Percentiles rank a stretch among this genome's conserved stretches.
phyloP scores from a whole-genome alignment of 805 yeast genomes.

The Hanseniaspora thailandica region DNA sequence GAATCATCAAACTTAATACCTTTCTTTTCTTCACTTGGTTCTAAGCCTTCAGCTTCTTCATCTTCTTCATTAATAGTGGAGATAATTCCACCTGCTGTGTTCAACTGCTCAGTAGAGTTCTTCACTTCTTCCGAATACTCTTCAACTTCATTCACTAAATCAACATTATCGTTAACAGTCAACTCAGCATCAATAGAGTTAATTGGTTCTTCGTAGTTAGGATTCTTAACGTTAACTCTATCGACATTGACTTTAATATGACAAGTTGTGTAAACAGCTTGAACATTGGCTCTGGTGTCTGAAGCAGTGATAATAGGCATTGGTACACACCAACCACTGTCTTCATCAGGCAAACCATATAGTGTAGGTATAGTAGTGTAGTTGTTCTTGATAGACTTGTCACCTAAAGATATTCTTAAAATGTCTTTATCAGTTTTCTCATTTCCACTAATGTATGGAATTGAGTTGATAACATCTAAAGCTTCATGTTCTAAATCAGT shows the following conservation, averaged over 20 bases:
- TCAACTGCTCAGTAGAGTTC: not conserved
- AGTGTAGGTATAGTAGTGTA: conserved; percentile 77
- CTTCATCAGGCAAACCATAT: conserved; percentile 83
- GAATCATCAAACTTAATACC: conserved; percentile 19
- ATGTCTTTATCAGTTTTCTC: conserved; percentile 76
- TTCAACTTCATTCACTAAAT: not conserved
- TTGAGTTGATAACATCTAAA: conserved; percentile 76
- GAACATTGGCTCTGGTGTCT: conserved; percentile 81
- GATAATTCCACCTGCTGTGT: not conserved
- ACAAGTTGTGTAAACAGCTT: conserved; percentile 87
- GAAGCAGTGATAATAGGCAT: conserved; percentile 89
- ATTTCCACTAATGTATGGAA: conserved; percentile 75
- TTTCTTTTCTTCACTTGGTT: conserved; percentile 6
- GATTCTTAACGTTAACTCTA: conserved; percentile 8
- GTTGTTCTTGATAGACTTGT: conserved; percentile 61
- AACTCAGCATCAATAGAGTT: not conserved
- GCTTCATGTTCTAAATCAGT: conserved; percentile 87
- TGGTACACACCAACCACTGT: conserved; percentile 93
- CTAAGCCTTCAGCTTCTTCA: conserved; percentile 17
- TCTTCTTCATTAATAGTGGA: conserved; percentile 11
- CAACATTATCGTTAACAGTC: not conserved
- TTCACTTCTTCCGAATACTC: not conserved
- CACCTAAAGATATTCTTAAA: conserved; percentile 82
- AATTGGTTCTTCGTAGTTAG: conserved; percentile 9
- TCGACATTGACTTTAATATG: conserved; percentile 25